phyloP scores from a whole-genome alignment of 2,329 filamentous ascomycete species.

The Ophiostoma quercus region DNA sequence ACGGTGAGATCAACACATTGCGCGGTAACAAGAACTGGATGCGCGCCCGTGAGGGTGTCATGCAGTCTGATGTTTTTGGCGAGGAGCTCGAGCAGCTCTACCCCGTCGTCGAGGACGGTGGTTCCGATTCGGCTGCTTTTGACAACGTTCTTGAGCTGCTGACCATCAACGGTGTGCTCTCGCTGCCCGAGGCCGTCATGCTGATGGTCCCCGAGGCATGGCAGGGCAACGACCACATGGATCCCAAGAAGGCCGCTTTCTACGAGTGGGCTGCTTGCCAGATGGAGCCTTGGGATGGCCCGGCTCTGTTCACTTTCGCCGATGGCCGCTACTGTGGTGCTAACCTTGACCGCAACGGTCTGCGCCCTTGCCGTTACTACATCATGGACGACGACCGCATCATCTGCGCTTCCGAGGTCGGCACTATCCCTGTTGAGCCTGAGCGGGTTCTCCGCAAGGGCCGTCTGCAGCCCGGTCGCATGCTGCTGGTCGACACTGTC shows the following conservation, averaged over 20 bases:
- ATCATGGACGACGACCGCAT: constrained; percentile 95
- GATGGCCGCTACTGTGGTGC: constrained; percentile 96
- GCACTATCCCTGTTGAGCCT: constrained; percentile 85
- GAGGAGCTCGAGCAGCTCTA: constrained; percentile 88
- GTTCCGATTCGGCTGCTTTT: constrained; percentile 93
- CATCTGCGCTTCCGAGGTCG: constrained; percentile 94
- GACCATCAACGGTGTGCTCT: constrained; percentile 92
- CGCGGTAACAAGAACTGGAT: constrained; percentile 99
- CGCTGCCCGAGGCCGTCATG: constrained; percentile 94
- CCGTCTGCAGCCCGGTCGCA: constrained; percentile 86
- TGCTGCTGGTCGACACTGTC: constrained; percentile 91
- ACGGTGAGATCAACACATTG: constrained; percentile 96
- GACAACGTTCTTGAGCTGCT: constrained; percentile 94
- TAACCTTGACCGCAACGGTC: constrained; percentile 91
- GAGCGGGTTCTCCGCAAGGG: constrained; percentile 90
- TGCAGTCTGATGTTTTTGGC: constrained; percentile 87
- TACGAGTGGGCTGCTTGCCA: constrained; percentile 98
- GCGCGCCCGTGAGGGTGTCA: constrained; percentile 89
- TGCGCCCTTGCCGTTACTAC: constrained; percentile 94
- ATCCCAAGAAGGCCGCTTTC: constrained; percentile 91
- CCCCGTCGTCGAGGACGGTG: constrained; percentile 92
- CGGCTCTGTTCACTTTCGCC: constrained; percentile 92
- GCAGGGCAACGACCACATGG: constrained; percentile 90
- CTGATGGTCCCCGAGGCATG: constrained; percentile 97
- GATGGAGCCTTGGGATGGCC: constrained; percentile 99